Conservation (phyloP, 2,329 filamentous ascomycete species). For the Pseudophaeomoniella oleicola region DNA sequence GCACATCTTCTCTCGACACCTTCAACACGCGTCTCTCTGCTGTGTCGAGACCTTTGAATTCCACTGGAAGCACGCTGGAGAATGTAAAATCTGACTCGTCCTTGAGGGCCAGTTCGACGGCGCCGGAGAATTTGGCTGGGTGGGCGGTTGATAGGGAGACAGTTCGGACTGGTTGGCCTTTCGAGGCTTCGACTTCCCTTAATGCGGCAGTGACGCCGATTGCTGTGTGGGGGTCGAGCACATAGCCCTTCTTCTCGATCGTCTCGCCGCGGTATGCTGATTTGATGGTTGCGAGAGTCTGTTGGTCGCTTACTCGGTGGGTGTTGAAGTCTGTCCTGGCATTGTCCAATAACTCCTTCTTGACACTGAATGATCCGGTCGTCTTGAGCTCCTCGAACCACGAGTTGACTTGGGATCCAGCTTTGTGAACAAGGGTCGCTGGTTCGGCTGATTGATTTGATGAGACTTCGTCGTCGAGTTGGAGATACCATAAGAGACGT, state of each 20-base stretch:
- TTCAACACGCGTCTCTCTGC: constrained; percentile 59
- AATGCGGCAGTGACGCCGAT: constrained; percentile 68
- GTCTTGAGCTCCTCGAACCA: constrained; percentile 75
- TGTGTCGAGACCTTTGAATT: constrained; percentile 67
- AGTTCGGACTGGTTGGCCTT: constrained; percentile 4
- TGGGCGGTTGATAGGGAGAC: constrained; percentile 84
- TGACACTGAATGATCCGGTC: constrained; percentile 70
- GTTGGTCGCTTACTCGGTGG: constrained; percentile 49
- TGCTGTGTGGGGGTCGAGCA: constrained; percentile 85
- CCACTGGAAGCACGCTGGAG: constrained; percentile 59
- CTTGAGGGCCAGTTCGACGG: constrained; percentile 66
- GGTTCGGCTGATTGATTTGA: constrained; percentile 7
- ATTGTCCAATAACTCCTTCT: constrained; percentile 53
- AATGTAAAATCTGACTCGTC: constrained; percentile 63
- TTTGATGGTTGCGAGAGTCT: constrained; percentile 56
- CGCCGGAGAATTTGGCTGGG: constrained; percentile 82
- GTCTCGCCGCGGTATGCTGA: constrained; percentile 32
- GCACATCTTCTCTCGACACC: constrained; percentile 40
- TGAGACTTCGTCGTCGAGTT: constrained; percentile 44
- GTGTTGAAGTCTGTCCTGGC: constrained; percentile 68
- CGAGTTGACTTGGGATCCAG: constrained; percentile 55
- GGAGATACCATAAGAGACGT: constrained; percentile 83
- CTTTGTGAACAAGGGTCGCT: constrained; percentile 7
- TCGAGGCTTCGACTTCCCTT: constrained; percentile 43
- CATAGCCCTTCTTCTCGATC: constrained; percentile 46